Evolutionary conservation across 768 basidiomycete genomes (phyloP).

Genomic region (Podaxis rugospora): DNA sequence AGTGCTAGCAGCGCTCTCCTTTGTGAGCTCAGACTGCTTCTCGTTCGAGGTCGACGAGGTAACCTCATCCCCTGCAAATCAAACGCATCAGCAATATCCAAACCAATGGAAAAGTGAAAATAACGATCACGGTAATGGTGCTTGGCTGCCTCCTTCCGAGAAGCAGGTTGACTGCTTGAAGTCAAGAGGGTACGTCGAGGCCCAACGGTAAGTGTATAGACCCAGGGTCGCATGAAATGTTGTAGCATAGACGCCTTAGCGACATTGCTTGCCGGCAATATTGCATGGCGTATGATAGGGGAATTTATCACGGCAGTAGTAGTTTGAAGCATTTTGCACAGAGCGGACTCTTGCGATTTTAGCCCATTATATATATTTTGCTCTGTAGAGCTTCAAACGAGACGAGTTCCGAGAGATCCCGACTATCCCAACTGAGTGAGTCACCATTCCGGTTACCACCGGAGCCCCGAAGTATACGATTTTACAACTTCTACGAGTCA

Average conservation of each 20-base stretch:
- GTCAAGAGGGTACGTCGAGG: slow-evolving; percentile 8
- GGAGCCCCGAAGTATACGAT: not conserved
- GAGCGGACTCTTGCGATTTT: not conserved
- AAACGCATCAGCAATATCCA: not conserved
- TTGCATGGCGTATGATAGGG: not conserved
- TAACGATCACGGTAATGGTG: slow-evolving; percentile 11
- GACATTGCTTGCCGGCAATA: slow-evolving; percentile 1
- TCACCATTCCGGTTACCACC: slow-evolving; percentile 4
- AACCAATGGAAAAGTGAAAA: not conserved
- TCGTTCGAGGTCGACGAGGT: not conserved
- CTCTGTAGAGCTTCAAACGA: not conserved
- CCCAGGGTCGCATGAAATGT: not conserved
- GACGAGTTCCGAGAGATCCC: slow-evolving; percentile 4
- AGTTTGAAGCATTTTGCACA: slow-evolving; percentile 7
- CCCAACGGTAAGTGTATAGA: not conserved
- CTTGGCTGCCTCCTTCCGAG: slow-evolving; percentile 15
- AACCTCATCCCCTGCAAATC: not conserved
- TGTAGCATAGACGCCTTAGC: not conserved
- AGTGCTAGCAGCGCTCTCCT: slow-evolving; percentile 45
- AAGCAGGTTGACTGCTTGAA: slow-evolving; percentile 11
- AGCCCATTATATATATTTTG: not conserved
- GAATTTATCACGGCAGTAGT: not conserved
- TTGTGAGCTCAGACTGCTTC: slow-evolving; percentile 24
- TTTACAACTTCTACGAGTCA: not conserved
- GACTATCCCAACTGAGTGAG: not conserved